Conservation (phyloP, 108 stramenopile species). For the Skeletonema costatum region DNA sequence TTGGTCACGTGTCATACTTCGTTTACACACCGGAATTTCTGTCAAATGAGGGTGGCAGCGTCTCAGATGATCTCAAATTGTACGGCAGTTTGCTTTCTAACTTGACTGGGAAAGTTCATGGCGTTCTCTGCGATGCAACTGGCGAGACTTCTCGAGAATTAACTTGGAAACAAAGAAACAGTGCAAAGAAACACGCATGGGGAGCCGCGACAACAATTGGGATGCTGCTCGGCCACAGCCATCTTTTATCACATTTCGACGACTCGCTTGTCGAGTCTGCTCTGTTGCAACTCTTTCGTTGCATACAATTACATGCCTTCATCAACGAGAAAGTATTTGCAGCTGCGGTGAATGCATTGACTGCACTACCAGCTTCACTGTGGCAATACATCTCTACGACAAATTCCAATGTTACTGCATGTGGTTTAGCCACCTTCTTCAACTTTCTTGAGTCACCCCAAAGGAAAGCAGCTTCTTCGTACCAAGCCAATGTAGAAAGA, state of each 20-base stretch:
- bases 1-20: conserved; percentile 59
- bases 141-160: conserved; percentile 32
- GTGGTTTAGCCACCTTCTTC: conserved; percentile 36
- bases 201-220: conserved; percentile 60
- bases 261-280: conserved; percentile 13
- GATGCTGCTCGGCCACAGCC: conserved; percentile 24
- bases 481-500: conserved; percentile 17
- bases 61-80: conserved; percentile 1
- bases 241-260: conserved; percentile 6
- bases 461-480: conserved; percentile 4
- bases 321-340: conserved; percentile 43
- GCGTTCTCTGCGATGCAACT: conserved; percentile 39
- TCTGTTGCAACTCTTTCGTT: conserved; percentile 31
- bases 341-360: conserved; percentile 27
- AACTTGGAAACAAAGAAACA: conserved; percentile 74
- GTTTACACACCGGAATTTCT: conserved; percentile 28
- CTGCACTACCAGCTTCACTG: conserved; percentile 26
- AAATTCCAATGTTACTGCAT: conserved; percentile 23
- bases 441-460: conserved; percentile 14
- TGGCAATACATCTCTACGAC: conserved; percentile 36
- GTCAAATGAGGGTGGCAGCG: not conserved
- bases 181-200: conserved; percentile 78
- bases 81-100: conserved; percentile 21
- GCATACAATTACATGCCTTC: conserved; percentile 26
- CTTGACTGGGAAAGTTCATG: conserved; percentile 45